Evolutionary conservation across 495 filamentous ascomycete genomes (phyloP), one percentile per base, ranked within the genome.

Genomic region (Trichoderma orchidacearum): DNA sequence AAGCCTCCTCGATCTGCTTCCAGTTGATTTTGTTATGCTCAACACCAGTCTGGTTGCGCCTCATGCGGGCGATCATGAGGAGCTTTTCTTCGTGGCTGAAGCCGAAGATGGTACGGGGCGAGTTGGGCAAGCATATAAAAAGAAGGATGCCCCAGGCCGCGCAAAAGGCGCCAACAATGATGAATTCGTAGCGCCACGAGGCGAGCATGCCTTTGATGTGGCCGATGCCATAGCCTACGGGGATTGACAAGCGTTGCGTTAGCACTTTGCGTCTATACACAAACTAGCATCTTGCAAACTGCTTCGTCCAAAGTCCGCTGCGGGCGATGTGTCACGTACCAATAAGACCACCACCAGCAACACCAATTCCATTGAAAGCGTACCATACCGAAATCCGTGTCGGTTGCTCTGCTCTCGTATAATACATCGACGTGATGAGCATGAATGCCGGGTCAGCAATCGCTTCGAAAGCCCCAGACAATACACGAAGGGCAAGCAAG

Each of bases 401-500:
- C 6, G 64, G 65, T 35, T 68, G 64, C 53, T 70, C 68, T 28
- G 65, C 62, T 51, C 63, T 64, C n/a, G 65, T 71, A 53, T 69
- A 71, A 64, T 66, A 71, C 11, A 62, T 67, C 23, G 59, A 61
- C 17, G 64, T 67, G 51, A 70, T 61, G 54, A 66, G 65, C 61
- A 70, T 63, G 34, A 66, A 63, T 12, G 57, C 60, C 1, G 68
- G 67, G 2, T 73, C 72, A 34, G 79, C 69, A 21, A 76, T 73
- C 1, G 78, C 78, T 59, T 81, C 78, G 3, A 72, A 70, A 4
- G 76, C 66, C 17, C 78, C 78, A 0, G 80, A 72, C 17, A 79
- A 61, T 56, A 80, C 75, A 0, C 77, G 71, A 7, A 81, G 81
- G 30, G 83, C 79, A 68, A 87, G 77, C 50, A 91, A 74, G 3